These are phyloP conservation scores for Cylindrotheca fusiformis DNA, from an alignment of 108 stramenopile species.

Conservation along the genomic window DNA sequence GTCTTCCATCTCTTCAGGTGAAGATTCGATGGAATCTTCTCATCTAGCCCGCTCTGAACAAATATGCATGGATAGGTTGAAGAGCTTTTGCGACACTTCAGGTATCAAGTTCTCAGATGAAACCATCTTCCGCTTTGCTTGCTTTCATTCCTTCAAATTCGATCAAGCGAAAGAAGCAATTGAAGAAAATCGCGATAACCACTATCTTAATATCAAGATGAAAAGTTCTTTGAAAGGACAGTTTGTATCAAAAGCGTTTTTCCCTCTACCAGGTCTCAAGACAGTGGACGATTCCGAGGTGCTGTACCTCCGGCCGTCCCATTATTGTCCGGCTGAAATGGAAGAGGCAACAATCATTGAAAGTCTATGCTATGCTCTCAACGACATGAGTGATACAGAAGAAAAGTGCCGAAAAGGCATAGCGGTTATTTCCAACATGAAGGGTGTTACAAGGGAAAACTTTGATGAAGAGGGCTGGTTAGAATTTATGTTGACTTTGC, in stretches of 20 bases:
- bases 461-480: conserved; percentile 42
- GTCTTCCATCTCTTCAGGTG: background rate
- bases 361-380: conserved; percentile 48
- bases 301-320: conserved; percentile 49
- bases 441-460: conserved; percentile 44
- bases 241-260: conserved; percentile 25
- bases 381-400: conserved; percentile 29
- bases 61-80: background rate
- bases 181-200: background rate
- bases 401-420: conserved; percentile 40
- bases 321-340: conserved; percentile 41
- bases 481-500: conserved; percentile 51
- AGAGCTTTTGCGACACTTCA: background rate
- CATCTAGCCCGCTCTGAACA: background rate
- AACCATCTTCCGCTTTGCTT: background rate
- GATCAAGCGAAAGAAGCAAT: background rate
- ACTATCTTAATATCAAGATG: background rate
- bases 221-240: background rate
- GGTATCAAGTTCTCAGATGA: background rate
- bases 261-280: conserved; percentile 42
- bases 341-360: conserved; percentile 41
- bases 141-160: background rate
- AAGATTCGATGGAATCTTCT: background rate
- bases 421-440: conserved; percentile 54
- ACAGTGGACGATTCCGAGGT: conserved; percentile 30